These are phyloP conservation scores for Clonostachys rhizophaga DNA, from an alignment of 2,329 filamentous ascomycete species.

Conservation along the genomic window DNA sequence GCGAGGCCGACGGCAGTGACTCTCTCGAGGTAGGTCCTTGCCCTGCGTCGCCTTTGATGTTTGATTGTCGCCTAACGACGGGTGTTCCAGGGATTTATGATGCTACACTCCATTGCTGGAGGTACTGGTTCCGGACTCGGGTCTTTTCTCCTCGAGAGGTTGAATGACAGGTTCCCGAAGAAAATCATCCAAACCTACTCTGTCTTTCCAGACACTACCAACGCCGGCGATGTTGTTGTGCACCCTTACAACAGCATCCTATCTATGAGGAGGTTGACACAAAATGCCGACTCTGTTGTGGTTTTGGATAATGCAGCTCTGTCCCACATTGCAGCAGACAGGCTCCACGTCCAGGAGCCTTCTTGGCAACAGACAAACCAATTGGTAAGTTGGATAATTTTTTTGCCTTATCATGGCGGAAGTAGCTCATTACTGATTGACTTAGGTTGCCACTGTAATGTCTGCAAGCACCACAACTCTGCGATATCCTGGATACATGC, in stretches of 20 bases:
- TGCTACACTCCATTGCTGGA: conserved; percentile 95
- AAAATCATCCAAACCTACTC: conserved; percentile 99
- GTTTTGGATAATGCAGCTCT: conserved; percentile 95
- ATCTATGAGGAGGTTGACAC: conserved; percentile 82
- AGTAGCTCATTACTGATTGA: not conserved
- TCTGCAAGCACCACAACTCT: conserved; percentile 95
- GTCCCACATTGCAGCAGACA: conserved; percentile 88
- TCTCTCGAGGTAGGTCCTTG: conserved; percentile 70
- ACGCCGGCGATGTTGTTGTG: conserved; percentile 85
- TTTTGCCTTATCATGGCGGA: conserved; percentile 2
- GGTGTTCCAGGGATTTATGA: conserved; percentile 77
- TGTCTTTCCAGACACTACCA: conserved; percentile 92
- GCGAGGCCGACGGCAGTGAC: conserved; percentile 96
- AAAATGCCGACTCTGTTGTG: conserved; percentile 96
- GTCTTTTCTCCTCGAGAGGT: conserved; percentile 87
- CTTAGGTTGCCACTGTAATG: conserved; percentile 88
- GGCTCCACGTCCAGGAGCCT: conserved; percentile 90
- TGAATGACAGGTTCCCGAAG: conserved; percentile 97
- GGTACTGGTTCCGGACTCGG: conserved; percentile 95
- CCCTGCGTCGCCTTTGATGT: not conserved
- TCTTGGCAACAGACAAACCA: conserved; percentile 98
- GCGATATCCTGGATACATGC: conserved; percentile 98
- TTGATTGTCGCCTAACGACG: not conserved
- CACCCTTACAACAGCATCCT: conserved; percentile 98
- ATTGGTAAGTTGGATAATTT: conserved; percentile 51